These are phyloP conservation scores for Cladosporium sp. DNA, from an alignment of 2,329 filamentous ascomycete species.

Conservation along the genomic window DNA sequence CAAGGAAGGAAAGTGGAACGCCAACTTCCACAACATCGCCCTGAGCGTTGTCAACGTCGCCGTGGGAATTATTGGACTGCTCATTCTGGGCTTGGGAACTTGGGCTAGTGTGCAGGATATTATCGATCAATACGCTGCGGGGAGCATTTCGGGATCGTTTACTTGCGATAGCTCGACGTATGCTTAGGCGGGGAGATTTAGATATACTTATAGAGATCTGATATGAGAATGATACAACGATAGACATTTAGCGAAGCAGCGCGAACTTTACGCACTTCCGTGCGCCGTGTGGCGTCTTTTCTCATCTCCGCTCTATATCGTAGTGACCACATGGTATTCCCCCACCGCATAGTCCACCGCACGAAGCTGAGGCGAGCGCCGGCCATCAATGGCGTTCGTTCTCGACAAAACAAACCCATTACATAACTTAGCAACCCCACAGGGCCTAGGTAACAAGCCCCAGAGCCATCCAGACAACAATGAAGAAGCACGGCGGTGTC, in stretches of 20 bases:
- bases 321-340: neutral
- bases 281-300: too few species aligned
- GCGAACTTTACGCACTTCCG: too few species aligned
- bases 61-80: constrained; percentile 35
- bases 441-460: too few species aligned
- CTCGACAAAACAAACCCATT: too few species aligned
- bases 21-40: constrained; percentile 39
- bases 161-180: constrained; percentile 35
- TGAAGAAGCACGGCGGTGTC: too few species aligned
- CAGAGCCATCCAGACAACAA: too few species aligned
- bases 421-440: too few species aligned
- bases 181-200: too few species aligned
- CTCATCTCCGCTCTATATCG: too few species aligned
- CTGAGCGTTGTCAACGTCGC: constrained; percentile 41
- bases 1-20: constrained; percentile 45
- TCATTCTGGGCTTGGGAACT: constrained; percentile 35
- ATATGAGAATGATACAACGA: neutral
- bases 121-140: constrained; percentile 35
- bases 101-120: constrained; percentile 44
- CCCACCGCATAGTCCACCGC: neutral
- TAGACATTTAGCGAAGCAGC: neutral
- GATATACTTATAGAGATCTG: neutral
- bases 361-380: too few species aligned
- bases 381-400: too few species aligned
- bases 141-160: constrained; percentile 37